Conservation (phyloP, 768 basidiomycete genomes). For the Lactarius trivialis region DNA sequence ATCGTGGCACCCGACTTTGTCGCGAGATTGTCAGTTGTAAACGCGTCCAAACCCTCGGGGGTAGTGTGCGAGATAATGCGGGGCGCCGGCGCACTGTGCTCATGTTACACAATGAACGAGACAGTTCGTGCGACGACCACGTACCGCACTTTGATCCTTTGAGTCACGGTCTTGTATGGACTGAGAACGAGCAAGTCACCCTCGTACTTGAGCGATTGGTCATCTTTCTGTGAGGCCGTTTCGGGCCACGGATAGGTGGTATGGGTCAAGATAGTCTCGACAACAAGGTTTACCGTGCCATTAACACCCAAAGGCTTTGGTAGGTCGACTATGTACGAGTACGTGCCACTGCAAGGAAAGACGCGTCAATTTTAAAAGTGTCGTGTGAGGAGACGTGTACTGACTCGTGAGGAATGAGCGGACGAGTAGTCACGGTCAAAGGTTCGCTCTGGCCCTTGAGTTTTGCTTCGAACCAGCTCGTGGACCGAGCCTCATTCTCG, state of each 20-base stretch:
- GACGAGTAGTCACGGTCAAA: conserved; percentile 47
- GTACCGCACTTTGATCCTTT: conserved; percentile 83
- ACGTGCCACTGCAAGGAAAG: conserved; percentile 32
- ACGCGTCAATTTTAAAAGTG: neutral
- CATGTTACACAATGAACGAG: neutral
- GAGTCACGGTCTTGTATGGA: conserved; percentile 73
- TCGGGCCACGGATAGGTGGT: conserved; percentile 71
- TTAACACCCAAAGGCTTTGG: conserved; percentile 54
- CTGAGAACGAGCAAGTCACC: conserved; percentile 77
- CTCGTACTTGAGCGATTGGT: conserved; percentile 72
- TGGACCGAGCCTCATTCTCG: conserved; percentile 53
- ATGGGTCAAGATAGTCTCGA: conserved; percentile 76
- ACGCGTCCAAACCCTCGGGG: conserved; percentile 52
- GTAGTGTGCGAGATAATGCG: conserved; percentile 66
- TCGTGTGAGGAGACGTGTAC: conserved; percentile 26
- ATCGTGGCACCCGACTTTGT: conserved; percentile 74
- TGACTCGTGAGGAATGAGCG: conserved; percentile 46
- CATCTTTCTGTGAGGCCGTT: conserved; percentile 64
- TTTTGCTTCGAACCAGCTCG: conserved; percentile 74
- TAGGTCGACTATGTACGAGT: conserved; percentile 56
- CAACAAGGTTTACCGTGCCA: conserved; percentile 64
- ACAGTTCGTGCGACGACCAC: conserved; percentile 26
- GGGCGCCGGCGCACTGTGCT: conserved; percentile 58
- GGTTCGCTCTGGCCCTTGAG: conserved; percentile 61
- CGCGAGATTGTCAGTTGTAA: conserved; percentile 52